Evolutionary conservation across 768 basidiomycete genomes (phyloP).

Genomic region (Psilocybe subaeruginosa): DNA sequence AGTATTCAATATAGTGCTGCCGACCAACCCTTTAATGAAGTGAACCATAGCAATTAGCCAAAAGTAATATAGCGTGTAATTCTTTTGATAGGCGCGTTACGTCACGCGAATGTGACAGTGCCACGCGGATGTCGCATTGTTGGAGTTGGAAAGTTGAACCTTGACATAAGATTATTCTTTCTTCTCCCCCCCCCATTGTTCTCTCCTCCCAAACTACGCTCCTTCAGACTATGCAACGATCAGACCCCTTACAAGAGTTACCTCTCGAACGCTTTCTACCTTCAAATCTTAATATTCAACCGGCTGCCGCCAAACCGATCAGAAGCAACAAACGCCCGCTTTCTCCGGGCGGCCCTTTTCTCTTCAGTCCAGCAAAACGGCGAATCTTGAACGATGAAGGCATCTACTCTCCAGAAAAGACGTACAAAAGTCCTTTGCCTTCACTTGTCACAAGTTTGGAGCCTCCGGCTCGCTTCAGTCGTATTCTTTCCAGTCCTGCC

Average conservation of each 20-base stretch:
- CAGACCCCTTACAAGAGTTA: conserved; percentile 63
- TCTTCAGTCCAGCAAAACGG: conserved; percentile 69
- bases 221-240: conserved; percentile 34
- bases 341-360: conserved; percentile 52
- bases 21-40: conserved; percentile 28
- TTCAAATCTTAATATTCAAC: conserved; percentile 29
- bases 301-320: conserved; percentile 29
- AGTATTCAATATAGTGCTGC: conserved; percentile 85
- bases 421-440: conserved; percentile 37
- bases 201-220: conserved; percentile 11
- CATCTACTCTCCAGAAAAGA: conserved; percentile 40
- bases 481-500: conserved; percentile 38
- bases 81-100: conserved; percentile 29
- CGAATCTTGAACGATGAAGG: conserved; percentile 64
- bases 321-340: conserved; percentile 60
- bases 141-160: conserved; percentile 21
- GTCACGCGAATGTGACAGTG: conserved; percentile 39
- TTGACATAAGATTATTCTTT: conserved; percentile 17
- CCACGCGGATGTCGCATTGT: conserved; percentile 29
- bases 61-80: conserved; percentile 23
- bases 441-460: conserved; percentile 32
- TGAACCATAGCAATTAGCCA: conserved; percentile 10
- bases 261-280: conserved; percentile 59
- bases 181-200: conserved; percentile 13
- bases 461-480: conserved; percentile 43